These are phyloP conservation scores for Phlebiopsis flavidoalba DNA, from an alignment of 768 basidiomycete genomes.

Conservation along the genomic window DNA sequence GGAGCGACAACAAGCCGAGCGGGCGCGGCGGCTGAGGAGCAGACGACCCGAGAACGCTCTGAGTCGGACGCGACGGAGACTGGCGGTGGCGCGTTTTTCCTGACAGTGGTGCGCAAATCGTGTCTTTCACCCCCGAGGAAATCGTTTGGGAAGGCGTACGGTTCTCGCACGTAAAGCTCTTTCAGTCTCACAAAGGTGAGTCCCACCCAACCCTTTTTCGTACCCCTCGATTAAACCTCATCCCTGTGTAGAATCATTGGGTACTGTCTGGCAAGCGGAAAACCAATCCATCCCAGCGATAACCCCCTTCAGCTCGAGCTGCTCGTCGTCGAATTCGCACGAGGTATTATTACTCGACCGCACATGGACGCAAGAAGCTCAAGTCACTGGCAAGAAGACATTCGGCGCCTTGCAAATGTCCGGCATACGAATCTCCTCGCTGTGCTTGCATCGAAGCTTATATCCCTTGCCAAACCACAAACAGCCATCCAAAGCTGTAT, in stretches of 20 bases:
- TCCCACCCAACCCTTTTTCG: not conserved
- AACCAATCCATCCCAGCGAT: slow-evolving; percentile 62
- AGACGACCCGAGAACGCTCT: slow-evolving; percentile 53
- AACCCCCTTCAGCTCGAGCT: slow-evolving; percentile 62
- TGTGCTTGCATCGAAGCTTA: slow-evolving; percentile 64
- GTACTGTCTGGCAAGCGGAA: slow-evolving; percentile 69
- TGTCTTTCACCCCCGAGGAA: slow-evolving; percentile 52
- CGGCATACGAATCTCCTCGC: slow-evolving; percentile 63
- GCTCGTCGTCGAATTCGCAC: slow-evolving; percentile 59
- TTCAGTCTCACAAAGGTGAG: slow-evolving; percentile 64
- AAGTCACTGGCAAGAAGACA: slow-evolving; percentile 60
- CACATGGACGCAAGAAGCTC: slow-evolving; percentile 70
- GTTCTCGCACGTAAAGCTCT: slow-evolving; percentile 65
- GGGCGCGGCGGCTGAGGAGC: slow-evolving; percentile 47
- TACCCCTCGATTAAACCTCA: not conserved
- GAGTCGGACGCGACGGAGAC: slow-evolving; percentile 70
- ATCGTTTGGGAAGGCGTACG: slow-evolving; percentile 53
- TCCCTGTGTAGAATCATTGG: slow-evolving; percentile 47
- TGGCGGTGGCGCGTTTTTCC: slow-evolving; percentile 29
- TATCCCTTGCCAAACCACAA: slow-evolving; percentile 44
- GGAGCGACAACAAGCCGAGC: slow-evolving; percentile 50
- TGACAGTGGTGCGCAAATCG: slow-evolving; percentile 46
- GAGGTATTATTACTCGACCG: slow-evolving; percentile 66
- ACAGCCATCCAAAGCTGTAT: slow-evolving; percentile 46
- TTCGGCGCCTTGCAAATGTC: slow-evolving; percentile 52